Evolutionary conservation across 306 rosid genomes (phyloP).

Genomic region (Vigna reflexopilosa): DNA sequence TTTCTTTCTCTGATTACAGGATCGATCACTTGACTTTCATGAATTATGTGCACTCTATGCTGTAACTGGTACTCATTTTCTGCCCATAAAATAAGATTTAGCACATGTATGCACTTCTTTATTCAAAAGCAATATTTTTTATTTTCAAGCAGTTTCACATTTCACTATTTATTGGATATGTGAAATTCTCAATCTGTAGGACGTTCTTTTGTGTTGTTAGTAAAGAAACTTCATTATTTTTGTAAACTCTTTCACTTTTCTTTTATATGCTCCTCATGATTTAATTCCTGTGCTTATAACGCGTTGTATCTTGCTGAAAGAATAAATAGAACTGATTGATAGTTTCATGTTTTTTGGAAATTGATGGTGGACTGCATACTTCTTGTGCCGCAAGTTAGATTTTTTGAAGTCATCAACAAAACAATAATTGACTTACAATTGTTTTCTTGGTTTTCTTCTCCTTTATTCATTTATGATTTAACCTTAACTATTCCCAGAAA

Average conservation of each 20-base stretch:
- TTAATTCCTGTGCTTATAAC: background rate
- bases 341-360: background rate
- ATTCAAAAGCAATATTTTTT: too few species aligned
- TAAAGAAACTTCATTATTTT: too few species aligned
- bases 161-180: too few species aligned
- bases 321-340: conserved; percentile 22
- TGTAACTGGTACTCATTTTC: conserved; percentile 82
- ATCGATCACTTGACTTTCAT: conserved; percentile 96
- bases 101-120: background rate
- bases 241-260: background rate
- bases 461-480: conserved; percentile 17
- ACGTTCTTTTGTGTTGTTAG: too few species aligned
- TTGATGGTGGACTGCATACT: background rate
- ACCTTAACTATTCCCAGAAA: background rate
- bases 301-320: background rate
- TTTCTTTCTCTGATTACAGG: conserved; percentile 70
- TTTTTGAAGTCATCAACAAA: background rate
- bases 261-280: background rate
- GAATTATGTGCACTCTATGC: conserved; percentile 97
- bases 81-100: conserved; percentile 41
- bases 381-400: background rate
- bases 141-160: too few species aligned
- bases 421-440: background rate
- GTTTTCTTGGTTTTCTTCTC: background rate
- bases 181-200: too few species aligned